A percentile compares a stretch with the other conserved stretches of the same genome.
These are phyloP conservation scores for Ophiostoma angusticollis DNA, from an alignment of 2,329 filamentous ascomycete species.

Conservation along the genomic window DNA sequence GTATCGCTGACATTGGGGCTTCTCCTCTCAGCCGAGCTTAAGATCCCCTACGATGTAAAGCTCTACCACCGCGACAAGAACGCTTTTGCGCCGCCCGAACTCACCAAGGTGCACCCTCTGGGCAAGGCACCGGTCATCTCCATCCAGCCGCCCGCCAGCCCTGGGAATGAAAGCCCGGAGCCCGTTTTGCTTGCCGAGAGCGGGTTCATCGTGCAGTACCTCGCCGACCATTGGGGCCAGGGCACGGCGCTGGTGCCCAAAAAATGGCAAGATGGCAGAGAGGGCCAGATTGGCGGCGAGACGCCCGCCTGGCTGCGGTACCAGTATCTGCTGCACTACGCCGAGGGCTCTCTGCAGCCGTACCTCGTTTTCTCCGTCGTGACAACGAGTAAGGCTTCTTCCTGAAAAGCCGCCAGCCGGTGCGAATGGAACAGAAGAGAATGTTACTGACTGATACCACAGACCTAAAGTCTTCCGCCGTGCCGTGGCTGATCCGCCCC, in stretches of 20 bases:
- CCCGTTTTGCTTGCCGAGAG: conserved; percentile 65
- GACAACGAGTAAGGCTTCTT: conserved; percentile 36
- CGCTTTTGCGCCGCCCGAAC: conserved; percentile 58
- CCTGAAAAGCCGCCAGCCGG: too few species aligned
- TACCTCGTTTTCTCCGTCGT: conserved; percentile 53
- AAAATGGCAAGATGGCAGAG: conserved; percentile 44
- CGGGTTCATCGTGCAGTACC: conserved; percentile 67
- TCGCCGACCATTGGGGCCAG: conserved; percentile 50
- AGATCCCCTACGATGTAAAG: conserved; percentile 66
- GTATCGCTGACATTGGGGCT: too few species aligned
- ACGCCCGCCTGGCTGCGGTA: conserved; percentile 47
- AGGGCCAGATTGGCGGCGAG: conserved; percentile 45
- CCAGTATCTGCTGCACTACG: conserved; percentile 67
- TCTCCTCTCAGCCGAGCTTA: conserved; percentile 52
- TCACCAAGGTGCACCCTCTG: conserved; percentile 68
- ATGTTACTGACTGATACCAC: neutral
- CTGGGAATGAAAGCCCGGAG: conserved; percentile 17
- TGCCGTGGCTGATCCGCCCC: conserved; percentile 42
- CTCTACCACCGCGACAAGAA: conserved; percentile 54
- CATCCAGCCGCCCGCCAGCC: conserved; percentile 34
- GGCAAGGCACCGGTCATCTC: conserved; percentile 76
- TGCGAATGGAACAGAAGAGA: conserved; percentile 8
- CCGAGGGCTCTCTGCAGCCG: conserved; percentile 73
- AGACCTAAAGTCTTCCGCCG: conserved; percentile 31
- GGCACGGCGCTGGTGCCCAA: conserved; percentile 36